Conservation (phyloP, 78 protist genomes). For the Paratrimastix pyriformis region DNA sequence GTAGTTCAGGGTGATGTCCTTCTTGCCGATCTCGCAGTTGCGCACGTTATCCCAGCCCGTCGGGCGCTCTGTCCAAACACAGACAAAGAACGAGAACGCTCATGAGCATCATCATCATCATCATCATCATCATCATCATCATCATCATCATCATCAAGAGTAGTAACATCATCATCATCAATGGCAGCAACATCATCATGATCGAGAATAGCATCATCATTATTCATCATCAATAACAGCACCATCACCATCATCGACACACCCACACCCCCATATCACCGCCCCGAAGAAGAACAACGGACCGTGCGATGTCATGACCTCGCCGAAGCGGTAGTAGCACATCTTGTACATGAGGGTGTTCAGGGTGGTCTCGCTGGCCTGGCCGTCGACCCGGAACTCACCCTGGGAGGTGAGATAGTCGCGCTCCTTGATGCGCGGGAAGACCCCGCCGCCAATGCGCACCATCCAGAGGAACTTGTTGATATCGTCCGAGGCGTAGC, state of each 20-base stretch:
- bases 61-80: slow-evolving; percentile 42
- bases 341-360: slow-evolving; percentile 84
- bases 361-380: slow-evolving; percentile 54
- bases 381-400: slow-evolving; percentile 61
- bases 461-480: slow-evolving; percentile 96
- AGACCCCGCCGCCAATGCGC: slow-evolving; percentile 59
- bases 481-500: slow-evolving; percentile 86
- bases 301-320: slow-evolving; percentile 37
- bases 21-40: slow-evolving; percentile 76
- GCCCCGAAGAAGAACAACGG: no score
- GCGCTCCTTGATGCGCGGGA: slow-evolving; percentile 46
- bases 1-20: slow-evolving; percentile 59
- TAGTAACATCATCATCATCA: no score
- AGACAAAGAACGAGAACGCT: no score
- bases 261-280: no score
- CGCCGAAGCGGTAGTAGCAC: slow-evolving; percentile 85
- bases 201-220: no score
- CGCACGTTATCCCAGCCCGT: slow-evolving; percentile 87
- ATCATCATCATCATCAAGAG: no score
- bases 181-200: no score
- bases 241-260: no score
- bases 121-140: no score
- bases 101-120: no score
- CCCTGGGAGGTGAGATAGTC: slow-evolving; percentile 66
- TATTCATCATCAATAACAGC: no score